Percentiles rank a stretch among this genome's conserved stretches.
phyloP scores from a whole-genome alignment of 306 rosid species.

The Cicer chorassanicum region DNA sequence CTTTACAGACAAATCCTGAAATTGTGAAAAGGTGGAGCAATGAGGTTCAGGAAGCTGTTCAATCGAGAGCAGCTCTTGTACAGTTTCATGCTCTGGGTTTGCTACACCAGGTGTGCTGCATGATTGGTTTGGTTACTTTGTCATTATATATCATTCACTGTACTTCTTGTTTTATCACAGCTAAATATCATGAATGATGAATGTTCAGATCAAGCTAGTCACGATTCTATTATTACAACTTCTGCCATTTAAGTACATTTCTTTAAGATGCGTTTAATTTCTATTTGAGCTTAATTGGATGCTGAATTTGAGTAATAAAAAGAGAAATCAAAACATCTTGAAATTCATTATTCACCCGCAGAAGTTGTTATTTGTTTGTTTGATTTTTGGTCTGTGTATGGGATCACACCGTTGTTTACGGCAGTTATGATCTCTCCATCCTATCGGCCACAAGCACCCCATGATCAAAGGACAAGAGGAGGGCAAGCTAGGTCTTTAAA shows the following conservation, averaged over 20 bases:
- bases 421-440: not conserved
- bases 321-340: conserved; percentile 28
- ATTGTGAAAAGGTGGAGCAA: conserved; percentile 99
- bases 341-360: conserved; percentile 4
- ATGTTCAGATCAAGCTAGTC: conserved; percentile 10
- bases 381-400: conserved; percentile 18
- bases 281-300: conserved; percentile 31
- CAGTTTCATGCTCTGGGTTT: conserved; percentile 95
- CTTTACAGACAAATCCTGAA: conserved; percentile 86
- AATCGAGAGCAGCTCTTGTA: conserved; percentile 97
- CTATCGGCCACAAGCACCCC: not conserved
- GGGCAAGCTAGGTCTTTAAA: not conserved
- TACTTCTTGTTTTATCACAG: conserved; percentile 38
- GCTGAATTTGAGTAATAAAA: conserved; percentile 9
- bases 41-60: conserved; percentile 99
- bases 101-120: conserved; percentile 83
- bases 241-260: conserved; percentile 26
- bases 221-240: conserved; percentile 24
- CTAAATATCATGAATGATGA: conserved; percentile 33
- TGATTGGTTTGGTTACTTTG: conserved; percentile 36
- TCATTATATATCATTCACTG: conserved; percentile 35
- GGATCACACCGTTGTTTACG: conserved; percentile 3
- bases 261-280: conserved; percentile 26
- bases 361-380: conserved; percentile 32
- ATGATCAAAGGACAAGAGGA: not conserved